These are phyloP conservation scores for Macaranga tanarius DNA, from an alignment of 441 rosid species.

Conservation along the genomic window DNA sequence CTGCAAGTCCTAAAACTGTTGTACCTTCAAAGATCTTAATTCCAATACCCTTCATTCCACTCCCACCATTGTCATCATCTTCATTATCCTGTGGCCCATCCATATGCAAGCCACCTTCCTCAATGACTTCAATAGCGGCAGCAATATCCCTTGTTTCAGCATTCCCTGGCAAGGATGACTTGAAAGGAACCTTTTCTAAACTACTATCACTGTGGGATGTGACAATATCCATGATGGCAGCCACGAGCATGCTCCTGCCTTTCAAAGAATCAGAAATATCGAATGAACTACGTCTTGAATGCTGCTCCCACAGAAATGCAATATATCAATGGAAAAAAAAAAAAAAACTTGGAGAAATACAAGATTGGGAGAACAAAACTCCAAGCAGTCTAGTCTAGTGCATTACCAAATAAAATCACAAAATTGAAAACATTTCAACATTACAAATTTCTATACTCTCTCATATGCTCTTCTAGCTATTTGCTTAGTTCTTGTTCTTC, in stretches of 20 bases:
- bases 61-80: slow-evolving; percentile 70
- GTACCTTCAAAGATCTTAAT: slow-evolving; percentile 92
- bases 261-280: slow-evolving; percentile 94
- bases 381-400: not conserved
- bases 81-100: slow-evolving; percentile 54
- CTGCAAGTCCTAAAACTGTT: slow-evolving; percentile 77
- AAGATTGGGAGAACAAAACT: slow-evolving; percentile 23
- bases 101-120: slow-evolving; percentile 88
- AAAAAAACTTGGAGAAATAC: slow-evolving; percentile 38
- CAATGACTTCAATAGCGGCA: slow-evolving; percentile 83
- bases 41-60: slow-evolving; percentile 81
- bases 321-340: slow-evolving; percentile 58
- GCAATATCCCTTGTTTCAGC: slow-evolving; percentile 88
- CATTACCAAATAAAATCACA: not conserved
- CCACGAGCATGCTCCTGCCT: slow-evolving; percentile 99
- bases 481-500: too few species aligned
- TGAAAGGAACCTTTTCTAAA: slow-evolving; percentile 53
- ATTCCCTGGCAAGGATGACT: slow-evolving; percentile 63
- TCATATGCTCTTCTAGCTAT: not conserved
- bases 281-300: slow-evolving; percentile 92
- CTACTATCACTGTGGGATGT: slow-evolving; percentile 70
- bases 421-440: not conserved
- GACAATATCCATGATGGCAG: slow-evolving; percentile 95
- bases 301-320: slow-evolving; percentile 95
- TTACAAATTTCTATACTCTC: not conserved